Conservation (phyloP, 2,329 filamentous ascomycete species). For the Periglandula ipomoeae region DNA sequence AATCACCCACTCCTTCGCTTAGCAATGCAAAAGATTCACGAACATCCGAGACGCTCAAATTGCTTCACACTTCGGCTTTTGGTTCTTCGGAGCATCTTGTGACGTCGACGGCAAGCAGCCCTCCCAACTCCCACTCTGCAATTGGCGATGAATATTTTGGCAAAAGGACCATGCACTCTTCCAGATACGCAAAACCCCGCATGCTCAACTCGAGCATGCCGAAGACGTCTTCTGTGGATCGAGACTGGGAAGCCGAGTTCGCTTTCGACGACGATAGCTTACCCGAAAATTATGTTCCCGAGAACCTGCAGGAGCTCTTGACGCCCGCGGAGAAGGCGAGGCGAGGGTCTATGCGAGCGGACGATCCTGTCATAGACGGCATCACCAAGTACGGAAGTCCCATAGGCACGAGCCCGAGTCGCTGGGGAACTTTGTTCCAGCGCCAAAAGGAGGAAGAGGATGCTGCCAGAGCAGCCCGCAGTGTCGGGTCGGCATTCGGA, state of each 20-base stretch:
- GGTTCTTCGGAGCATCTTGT: constrained; percentile 57
- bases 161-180: constrained; percentile 62
- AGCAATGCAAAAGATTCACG: constrained; percentile 50
- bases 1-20: constrained; percentile 72
- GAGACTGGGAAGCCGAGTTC: constrained; percentile 59
- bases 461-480: constrained; percentile 25
- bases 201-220: constrained; percentile 60
- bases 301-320: constrained; percentile 54
- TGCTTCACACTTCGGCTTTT: constrained; percentile 58
- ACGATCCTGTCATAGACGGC: constrained; percentile 39
- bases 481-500: constrained; percentile 47
- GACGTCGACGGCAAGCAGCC: constrained; percentile 35
- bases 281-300: constrained; percentile 59
- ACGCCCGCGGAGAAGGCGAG: constrained; percentile 60
- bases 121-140: constrained; percentile 43
- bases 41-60: constrained; percentile 55
- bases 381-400: constrained; percentile 53
- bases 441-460: constrained; percentile 52
- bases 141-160: constrained; percentile 53
- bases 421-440: constrained; percentile 53
- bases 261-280: constrained; percentile 62
- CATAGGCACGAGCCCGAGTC: constrained; percentile 47
- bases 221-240: constrained; percentile 52
- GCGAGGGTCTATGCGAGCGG: constrained; percentile 45
- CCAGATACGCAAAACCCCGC: constrained; percentile 59